Base-by-base conservation (phyloP, 768 basidiomycete genomes). In the Trametes cubensis region DNA sequence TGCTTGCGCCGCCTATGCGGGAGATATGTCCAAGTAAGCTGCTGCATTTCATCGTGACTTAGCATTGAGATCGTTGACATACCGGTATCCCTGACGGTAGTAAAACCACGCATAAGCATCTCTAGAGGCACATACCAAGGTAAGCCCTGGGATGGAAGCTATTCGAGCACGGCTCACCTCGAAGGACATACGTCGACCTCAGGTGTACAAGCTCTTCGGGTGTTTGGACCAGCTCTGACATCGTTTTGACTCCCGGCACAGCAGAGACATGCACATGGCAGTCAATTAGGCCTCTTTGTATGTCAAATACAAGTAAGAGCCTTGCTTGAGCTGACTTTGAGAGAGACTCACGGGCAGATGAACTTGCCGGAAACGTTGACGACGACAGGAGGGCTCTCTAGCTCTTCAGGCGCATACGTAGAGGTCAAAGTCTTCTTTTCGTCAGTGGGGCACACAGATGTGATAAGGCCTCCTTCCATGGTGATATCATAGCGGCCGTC, bases 231-330 rank as follows among this genome's bases (percentile, higher is more conserved):
- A 77, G 66, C 17, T 80, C 78, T 11, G 68, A 63, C 71, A 80
- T 76, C 17, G 73, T 76, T 61, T 67, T 67, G 6, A 74, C 73
- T 44, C 79, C 79, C 0, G 78, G 78, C 0, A 75, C 73, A 5
- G 78, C 78, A 1, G 75, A 75, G 54, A 78, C 73, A 60, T 80
- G 79, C 0, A 79, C 79, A 69, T 80, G 79, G 46, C 75, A 74
- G 67, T 80, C 79, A 51, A 80, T 77, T n/a, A 79, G 68, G 2
- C 79, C 79, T 20, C 74, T 75, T 42, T 15, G 3, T 38, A 28
- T 7, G 25, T 2, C 28, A n/a, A 11, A 2, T 23, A 17, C 15
- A 8, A 6, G 21, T 25, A 8, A 34, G 34, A 58, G 25, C 40
- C 21, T 10, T 21, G 13, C 30, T 15, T n/a, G 11, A n/a, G 10